Evolutionary conservation across 306 rosid genomes (phyloP), one percentile per base, ranked within the genome.

Genomic region (Quercus dentata): DNA sequence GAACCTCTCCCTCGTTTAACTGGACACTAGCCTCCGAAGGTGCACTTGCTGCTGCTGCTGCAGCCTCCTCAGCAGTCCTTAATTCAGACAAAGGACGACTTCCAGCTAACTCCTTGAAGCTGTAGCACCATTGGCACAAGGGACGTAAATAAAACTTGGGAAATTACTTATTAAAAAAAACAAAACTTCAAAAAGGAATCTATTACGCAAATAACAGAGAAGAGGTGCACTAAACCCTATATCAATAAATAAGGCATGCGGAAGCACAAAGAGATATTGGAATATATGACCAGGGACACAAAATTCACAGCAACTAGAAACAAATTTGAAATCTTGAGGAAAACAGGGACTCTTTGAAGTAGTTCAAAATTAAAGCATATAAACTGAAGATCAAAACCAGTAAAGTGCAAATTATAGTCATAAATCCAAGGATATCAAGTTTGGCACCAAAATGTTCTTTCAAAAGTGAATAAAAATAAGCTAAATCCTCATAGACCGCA

Each of bases 81-180:
- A 96, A 70, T 74, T 96, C 99, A 73, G 94, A 87, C 76, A 96
- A 87, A 59, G 97, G 97, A 46, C 98, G 92, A 79, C 86, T 93
- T 54, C 86, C 92, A 65, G 97, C 97, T 78, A 96, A 87, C 80
- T 96, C 99, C 87, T 96, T 96, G 78, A 93, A 93, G 87, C 99
- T 96, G 90, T 80, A 77, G 82, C 5, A 77, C 56, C 87, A 82
- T 83, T 57, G 79, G 72, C 85, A 86, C 59, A 49, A 78, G 70
- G 55, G 63, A 64, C 19, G 51, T 30, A 67, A 69, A 62, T 76
- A 78, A 59, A 49, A 21, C 17, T 15, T 20, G 5, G 38, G 3
- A 28, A 62, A 64, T 38, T 38, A 7, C 46, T 38, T 38, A 38
- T 7, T 38, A 0, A 38, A 38, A 7, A 6, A 67, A 69, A 61